phyloP scores from a whole-genome alignment of 805 yeast genomes.

The Yamadazyma akitaensis region DNA sequence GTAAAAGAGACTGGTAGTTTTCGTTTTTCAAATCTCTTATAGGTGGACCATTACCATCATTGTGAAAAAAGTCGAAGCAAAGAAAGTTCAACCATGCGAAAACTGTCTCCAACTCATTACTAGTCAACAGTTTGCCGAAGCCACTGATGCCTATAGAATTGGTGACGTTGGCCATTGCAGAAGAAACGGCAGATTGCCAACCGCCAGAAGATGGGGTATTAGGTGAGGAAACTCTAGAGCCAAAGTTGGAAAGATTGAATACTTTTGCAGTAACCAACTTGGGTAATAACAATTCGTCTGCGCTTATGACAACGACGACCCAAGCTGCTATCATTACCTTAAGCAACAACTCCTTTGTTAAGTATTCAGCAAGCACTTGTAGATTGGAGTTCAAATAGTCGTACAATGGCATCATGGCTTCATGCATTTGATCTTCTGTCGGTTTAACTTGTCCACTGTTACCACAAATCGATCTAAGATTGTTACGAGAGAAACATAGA shows the following conservation, averaged over 20 bases:
- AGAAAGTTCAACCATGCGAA: constrained; percentile 66
- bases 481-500: constrained; percentile 53
- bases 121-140: constrained; percentile 53
- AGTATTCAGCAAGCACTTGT: constrained; percentile 54
- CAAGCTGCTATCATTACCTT: constrained; percentile 78
- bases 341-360: constrained; percentile 53
- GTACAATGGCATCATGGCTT: constrained; percentile 68
- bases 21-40: constrained; percentile 57
- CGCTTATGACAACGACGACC: constrained; percentile 64
- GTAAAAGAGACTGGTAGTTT: constrained; percentile 59
- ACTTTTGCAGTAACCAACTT: constrained; percentile 50
- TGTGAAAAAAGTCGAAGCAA: constrained; percentile 73
- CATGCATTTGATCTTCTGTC: constrained; percentile 49
- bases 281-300: constrained; percentile 75
- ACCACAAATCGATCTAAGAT: constrained; percentile 57
- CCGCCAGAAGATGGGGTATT: constrained; percentile 16
- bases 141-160: constrained; percentile 42
- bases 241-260: constrained; percentile 23
- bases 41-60: constrained; percentile 79
- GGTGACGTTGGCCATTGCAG: constrained; percentile 51
- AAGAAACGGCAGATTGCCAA: constrained; percentile 45
- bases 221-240: constrained; percentile 15
- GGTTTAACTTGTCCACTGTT: constrained; percentile 42
- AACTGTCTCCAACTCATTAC: constrained; percentile 61
- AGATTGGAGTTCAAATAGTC: constrained; percentile 71